These are phyloP conservation scores for Petunia axillaris DNA, from an alignment of 257 asterid genomes.

Conservation along the genomic window DNA sequence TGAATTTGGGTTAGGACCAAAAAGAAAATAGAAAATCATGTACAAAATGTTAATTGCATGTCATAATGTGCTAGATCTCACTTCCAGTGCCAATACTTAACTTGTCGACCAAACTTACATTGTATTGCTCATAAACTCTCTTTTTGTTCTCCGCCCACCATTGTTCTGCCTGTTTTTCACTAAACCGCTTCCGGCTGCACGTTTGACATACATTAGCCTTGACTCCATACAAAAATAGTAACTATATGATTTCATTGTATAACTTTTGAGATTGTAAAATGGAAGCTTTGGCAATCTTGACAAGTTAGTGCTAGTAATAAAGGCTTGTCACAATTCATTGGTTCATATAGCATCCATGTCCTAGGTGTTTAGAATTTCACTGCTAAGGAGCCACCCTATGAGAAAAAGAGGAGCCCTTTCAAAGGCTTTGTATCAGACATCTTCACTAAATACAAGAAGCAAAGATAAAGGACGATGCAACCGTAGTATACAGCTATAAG, in stretches of 20 bases:
- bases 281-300: not conserved
- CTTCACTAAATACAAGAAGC: too few species aligned
- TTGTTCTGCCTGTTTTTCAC: constrained; percentile 82
- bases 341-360: too few species aligned
- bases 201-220: constrained; percentile 16
- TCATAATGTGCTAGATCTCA: constrained; percentile 56
- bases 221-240: not conserved
- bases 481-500: not conserved
- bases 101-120: constrained; percentile 63
- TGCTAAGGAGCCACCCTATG: too few species aligned
- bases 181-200: constrained; percentile 59
- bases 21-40: constrained; percentile 29
- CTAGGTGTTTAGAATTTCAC: too few species aligned
- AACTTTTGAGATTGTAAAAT: not conserved
- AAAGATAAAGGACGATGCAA: not conserved
- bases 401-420: not conserved
- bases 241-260: constrained; percentile 13
- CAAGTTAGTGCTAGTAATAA: not conserved
- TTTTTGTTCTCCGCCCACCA: constrained; percentile 87
- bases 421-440: not conserved
- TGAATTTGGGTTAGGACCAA: constrained; percentile 11
- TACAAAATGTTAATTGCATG: constrained; percentile 27
- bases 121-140: constrained; percentile 66
- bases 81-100: constrained; percentile 68
- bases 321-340: too few species aligned